Conservation (phyloP, 2,329 filamentous ascomycete species). For the Didymella lethalis region DNA sequence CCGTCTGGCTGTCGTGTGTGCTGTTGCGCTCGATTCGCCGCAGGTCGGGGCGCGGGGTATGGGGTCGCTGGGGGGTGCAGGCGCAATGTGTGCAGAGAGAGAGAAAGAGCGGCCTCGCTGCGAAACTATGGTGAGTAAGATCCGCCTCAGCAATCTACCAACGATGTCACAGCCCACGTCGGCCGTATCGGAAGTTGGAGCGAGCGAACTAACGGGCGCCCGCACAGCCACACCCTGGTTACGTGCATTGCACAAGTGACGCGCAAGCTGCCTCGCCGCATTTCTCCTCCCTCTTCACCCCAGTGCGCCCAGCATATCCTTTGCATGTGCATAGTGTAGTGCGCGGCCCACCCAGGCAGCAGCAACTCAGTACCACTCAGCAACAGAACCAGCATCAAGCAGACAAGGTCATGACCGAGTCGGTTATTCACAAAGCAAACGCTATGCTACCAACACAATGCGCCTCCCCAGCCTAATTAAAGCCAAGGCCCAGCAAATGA, state of each 20-base stretch:
- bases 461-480: slow-evolving; percentile 23
- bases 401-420: slow-evolving; percentile 5
- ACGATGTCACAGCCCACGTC: slow-evolving; percentile 32
- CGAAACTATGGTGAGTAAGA: slow-evolving; percentile 19
- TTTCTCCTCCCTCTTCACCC: slow-evolving; percentile 6
- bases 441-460: slow-evolving; percentile 24
- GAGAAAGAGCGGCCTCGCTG: slow-evolving; percentile 1
- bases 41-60: slow-evolving; percentile 6
- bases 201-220: slow-evolving; percentile 10
- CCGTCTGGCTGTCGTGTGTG: slow-evolving; percentile 26
- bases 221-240: slow-evolving; percentile 31
- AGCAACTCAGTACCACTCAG: too few species aligned
- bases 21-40: slow-evolving; percentile 13
- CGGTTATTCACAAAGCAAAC: slow-evolving; percentile 26
- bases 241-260: slow-evolving; percentile 24
- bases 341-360: slow-evolving; percentile 33
- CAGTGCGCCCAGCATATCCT: slow-evolving; percentile 8
- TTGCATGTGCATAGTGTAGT: slow-evolving; percentile 16
- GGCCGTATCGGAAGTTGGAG: slow-evolving; percentile 28
- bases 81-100: slow-evolving; percentile 20
- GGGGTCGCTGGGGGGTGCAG: slow-evolving; percentile 6
- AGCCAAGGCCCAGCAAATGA: slow-evolving; percentile 40
- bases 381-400: slow-evolving; percentile 14
- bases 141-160: slow-evolving; percentile 22
- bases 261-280: slow-evolving; percentile 29